A percentile compares a stretch with the other conserved stretches of the same genome.
Conservation (phyloP, 192 early-diverging fungal species). For the Umbelopsis ramanniana region DNA sequence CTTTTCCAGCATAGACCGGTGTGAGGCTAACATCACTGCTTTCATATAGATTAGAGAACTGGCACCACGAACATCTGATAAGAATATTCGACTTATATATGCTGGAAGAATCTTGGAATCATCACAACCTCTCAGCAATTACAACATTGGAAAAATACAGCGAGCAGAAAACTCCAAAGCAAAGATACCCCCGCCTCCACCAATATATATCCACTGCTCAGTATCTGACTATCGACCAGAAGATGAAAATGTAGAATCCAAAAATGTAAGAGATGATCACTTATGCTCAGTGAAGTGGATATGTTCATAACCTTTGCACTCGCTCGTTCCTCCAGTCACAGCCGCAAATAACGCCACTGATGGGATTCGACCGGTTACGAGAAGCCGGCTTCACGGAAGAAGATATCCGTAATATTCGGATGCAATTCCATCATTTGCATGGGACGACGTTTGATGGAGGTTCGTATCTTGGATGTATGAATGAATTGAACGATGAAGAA, state of each 20-base stretch:
- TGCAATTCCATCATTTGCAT: constrained; percentile 58
- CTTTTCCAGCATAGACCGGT: neutral
- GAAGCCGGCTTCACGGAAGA: constrained; percentile 63
- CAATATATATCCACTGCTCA: constrained; percentile 60
- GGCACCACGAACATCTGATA: constrained; percentile 34
- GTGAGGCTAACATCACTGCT: neutral
- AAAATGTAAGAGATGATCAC: neutral
- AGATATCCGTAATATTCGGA: constrained; percentile 55
- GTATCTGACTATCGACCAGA: constrained; percentile 49
- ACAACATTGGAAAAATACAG: constrained; percentile 25
- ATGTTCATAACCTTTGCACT: neutral
- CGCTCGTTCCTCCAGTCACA: constrained; percentile 27
- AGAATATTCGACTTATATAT: constrained; percentile 57
- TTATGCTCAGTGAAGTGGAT: neutral
- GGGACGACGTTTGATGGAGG: constrained; percentile 40
- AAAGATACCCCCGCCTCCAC: constrained; percentile 31
- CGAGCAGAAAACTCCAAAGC: constrained; percentile 29
- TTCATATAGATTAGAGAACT: constrained; percentile 39
- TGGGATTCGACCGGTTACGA: constrained; percentile 60
- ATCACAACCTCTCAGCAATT: constrained; percentile 39
- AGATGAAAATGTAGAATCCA: constrained; percentile 29
- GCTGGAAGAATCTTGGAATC: constrained; percentile 51
- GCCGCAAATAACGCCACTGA: constrained; percentile 47
- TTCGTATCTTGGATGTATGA: too few species aligned
- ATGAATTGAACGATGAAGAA: neutral